Evolutionary conservation across 1,284 basidiomycete genomes (phyloP).

Genomic region (Meira nashicola): DNA sequence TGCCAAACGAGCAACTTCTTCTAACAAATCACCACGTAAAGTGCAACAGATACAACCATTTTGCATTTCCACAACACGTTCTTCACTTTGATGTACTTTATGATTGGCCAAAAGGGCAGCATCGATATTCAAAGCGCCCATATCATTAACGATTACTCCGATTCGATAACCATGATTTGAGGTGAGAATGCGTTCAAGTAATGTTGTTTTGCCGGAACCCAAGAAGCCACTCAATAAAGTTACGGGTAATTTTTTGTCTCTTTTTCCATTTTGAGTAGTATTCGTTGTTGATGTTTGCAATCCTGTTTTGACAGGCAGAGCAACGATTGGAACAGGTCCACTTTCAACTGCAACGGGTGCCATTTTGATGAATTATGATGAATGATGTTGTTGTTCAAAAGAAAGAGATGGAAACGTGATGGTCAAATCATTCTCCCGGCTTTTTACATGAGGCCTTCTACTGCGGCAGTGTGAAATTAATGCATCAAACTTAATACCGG

Average conservation of each 20-base stretch:
- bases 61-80: constrained; percentile 54
- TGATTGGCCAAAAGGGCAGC: constrained; percentile 54
- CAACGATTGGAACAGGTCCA: too few relatives aligned
- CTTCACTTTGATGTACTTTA: constrained; percentile 54
- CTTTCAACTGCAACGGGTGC: too few relatives aligned
- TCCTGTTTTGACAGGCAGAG: too few relatives aligned
- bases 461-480: too few relatives aligned
- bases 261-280: neutral
- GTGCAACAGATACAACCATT: constrained; percentile 59
- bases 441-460: too few relatives aligned
- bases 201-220: constrained; percentile 57
- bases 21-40: constrained; percentile 57
- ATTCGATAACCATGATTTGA: constrained; percentile 55
- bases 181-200: constrained; percentile 56
- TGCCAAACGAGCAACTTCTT: constrained; percentile 56
- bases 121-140: constrained; percentile 56
- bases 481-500: too few relatives aligned
- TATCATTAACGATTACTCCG: constrained; percentile 57
- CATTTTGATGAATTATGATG: too few relatives aligned
- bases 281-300: too few relatives aligned
- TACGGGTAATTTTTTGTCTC: constrained; percentile 51
- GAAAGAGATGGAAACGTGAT: too few relatives aligned
- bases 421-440: too few relatives aligned
- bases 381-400: too few relatives aligned
- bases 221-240: constrained; percentile 57